Percentiles rank a stretch among this genome's conserved stretches.
These are phyloP conservation scores for Fraxinus platypoda DNA, from an alignment of 305 asterid species.

Conservation along the genomic window DNA sequence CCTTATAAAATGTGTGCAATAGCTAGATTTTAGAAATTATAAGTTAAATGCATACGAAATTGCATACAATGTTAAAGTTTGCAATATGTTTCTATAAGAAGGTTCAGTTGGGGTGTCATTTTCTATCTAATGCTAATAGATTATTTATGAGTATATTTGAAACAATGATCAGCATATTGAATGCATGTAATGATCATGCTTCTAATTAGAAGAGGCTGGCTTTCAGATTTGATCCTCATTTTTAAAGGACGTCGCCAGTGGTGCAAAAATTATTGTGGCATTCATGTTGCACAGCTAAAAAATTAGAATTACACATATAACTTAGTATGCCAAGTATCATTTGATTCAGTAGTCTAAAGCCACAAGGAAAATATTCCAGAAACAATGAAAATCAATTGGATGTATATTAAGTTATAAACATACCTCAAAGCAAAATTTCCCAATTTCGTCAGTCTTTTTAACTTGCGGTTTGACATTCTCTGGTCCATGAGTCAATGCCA, in stretches of 20 bases:
- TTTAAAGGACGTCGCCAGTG: neutral
- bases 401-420: constrained; percentile 20
- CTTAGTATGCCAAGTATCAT: neutral
- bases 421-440: constrained; percentile 91
- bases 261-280: neutral
- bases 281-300: neutral
- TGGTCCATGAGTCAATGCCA: constrained; percentile 95
- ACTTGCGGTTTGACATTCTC: constrained; percentile 85
- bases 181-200: neutral
- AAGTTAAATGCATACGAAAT: neutral
- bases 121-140: neutral
- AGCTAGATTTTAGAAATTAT: neutral
- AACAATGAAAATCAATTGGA: constrained; percentile 16
- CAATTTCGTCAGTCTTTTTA: constrained; percentile 66
- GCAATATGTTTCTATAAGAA: neutral
- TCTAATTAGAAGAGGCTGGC: neutral
- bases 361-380: constrained; percentile 16
- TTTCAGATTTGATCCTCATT: neutral
- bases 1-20: constrained; percentile 3
- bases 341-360: neutral
- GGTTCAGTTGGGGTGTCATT: neutral
- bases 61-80: neutral
- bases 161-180: neutral
- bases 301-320: neutral
- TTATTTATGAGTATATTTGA: neutral